Evolutionary conservation across 192 early-diverging fungal species (phyloP).

Genomic region (Rhizophagus sp.): DNA sequence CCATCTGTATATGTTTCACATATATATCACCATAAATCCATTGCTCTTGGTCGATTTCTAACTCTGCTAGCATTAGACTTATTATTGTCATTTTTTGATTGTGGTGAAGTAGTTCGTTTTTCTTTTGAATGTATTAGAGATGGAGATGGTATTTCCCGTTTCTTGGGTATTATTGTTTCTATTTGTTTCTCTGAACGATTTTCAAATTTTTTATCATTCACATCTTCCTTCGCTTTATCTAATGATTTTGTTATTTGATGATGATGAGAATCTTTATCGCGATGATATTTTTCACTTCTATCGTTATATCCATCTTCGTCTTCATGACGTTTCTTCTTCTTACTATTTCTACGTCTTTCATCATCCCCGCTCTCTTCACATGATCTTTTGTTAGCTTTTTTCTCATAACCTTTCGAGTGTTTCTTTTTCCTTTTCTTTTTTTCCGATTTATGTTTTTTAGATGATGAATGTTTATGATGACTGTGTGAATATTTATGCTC

Average conservation of each 20-base stretch:
- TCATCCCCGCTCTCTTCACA: slow-evolving; percentile 1
- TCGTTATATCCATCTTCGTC: background rate
- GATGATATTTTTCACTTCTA: background rate
- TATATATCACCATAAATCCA: slow-evolving; percentile 16
- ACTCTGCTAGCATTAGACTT: background rate
- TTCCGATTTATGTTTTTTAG: slow-evolving; percentile 5
- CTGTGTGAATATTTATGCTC: background rate
- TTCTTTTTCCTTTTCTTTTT: slow-evolving; percentile 19
- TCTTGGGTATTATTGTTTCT: background rate
- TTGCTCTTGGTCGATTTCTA: slow-evolving; percentile 27
- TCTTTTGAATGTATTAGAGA: background rate
- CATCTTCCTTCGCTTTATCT: background rate
- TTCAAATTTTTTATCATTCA: background rate
- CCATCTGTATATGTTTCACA: background rate
- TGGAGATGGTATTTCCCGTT: background rate
- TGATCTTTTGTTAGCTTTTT: slow-evolving; percentile 18
- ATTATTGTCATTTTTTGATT: background rate
- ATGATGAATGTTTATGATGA: background rate
- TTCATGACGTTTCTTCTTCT: background rate
- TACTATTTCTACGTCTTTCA: background rate
- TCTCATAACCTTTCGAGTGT: background rate
- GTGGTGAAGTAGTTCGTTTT: background rate
- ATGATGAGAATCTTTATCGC: background rate
- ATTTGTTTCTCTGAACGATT: background rate
- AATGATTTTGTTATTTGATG: background rate